Base-by-base conservation (phyloP, 108 stramenopile genomes). In the Heterococcus sp. region DNA sequence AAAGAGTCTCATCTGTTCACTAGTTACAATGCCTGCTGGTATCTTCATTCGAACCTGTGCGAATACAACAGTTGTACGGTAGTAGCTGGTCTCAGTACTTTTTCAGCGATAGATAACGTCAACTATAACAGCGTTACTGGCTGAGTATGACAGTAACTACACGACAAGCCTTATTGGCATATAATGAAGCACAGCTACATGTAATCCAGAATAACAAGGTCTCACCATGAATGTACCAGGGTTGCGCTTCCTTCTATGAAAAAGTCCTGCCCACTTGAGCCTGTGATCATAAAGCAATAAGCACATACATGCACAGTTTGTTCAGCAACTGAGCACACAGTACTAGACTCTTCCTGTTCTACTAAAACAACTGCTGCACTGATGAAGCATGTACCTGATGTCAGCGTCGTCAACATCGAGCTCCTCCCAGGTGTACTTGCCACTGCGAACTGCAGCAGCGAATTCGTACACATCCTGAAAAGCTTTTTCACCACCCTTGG, bases 211-310 rank as follows among this genome's bases (percentile, higher is more conserved):
- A n/a, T n/a, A n/a, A n/a, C n/a, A n/a, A n/a, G n/a, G n/a, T n/a
- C 94, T 89, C 92, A 95, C 92, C 94, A 96, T 94, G 90, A 96
- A 96, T 73, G 92, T 92, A 31, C 95, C 95, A 1, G 95, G 95
- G 37, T 94, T 95, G 28, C 93, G 91, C 87, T 95, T 96, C 68
- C 87, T 81, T 40, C 95, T 87, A 86, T 94, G 94, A 30, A 96
- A 90, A 89, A 96, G 90, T 37, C 95, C 95, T 2, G 92, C 94
- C 83, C 88, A 96, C 88, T 96, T 96, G 3, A 96, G 83, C 1
- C 95, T n/a, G n/a, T n/a, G n/a, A n/a, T n/a, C n/a, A n/a, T n/a
- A n/a, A n/a, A n/a, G n/a, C n/a, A n/a, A n/a, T n/a, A n/a, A n/a
- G n/a, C n/a, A n/a, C n/a, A n/a, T n/a, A n/a, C n/a, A n/a, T n/a